Evolutionary conservation across 75 land plant genomes (phyloP).

Genomic region (Pinus taeda): DNA sequence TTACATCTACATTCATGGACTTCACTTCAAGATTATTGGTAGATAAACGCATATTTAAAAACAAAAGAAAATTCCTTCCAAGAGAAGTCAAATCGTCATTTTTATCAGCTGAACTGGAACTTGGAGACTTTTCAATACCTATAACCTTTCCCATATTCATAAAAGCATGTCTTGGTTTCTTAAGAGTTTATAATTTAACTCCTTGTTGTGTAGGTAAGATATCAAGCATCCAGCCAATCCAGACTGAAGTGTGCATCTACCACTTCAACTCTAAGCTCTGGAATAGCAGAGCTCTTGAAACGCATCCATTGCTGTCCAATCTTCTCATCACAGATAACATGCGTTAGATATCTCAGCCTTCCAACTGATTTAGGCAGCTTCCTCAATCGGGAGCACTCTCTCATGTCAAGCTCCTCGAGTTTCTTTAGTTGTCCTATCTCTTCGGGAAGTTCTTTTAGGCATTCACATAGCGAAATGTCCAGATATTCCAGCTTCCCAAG

Average conservation of each 20-base stretch:
- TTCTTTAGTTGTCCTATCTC: conserved; percentile 25
- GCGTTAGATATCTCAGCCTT: background rate
- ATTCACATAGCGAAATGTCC: conserved; percentile 50
- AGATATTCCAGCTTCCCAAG: conserved; percentile 37
- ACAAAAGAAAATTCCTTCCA: too few relatives aligned
- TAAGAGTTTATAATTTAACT: background rate
- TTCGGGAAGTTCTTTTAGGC: conserved; percentile 41
- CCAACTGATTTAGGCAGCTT: conserved; percentile 24
- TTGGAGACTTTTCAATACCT: too few relatives aligned
- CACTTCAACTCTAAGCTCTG: conserved; percentile 39
- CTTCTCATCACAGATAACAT: conserved; percentile 8
- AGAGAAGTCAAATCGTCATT: too few relatives aligned
- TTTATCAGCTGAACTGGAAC: too few relatives aligned
- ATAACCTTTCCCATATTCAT: too few relatives aligned
- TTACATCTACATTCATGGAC: too few relatives aligned
- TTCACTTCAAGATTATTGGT: too few relatives aligned
- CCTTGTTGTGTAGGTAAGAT: background rate
- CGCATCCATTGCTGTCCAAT: background rate
- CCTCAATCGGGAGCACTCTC: conserved; percentile 41
- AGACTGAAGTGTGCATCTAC: conserved; percentile 36
- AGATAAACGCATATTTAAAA: too few relatives aligned
- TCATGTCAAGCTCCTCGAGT: conserved; percentile 66
- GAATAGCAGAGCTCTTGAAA: conserved; percentile 16
- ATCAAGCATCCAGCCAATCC: conserved; percentile 56
- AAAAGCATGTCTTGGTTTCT: too few relatives aligned